Conservation (phyloP, 208 protist species). For the Crithidia fasciculata region DNA sequence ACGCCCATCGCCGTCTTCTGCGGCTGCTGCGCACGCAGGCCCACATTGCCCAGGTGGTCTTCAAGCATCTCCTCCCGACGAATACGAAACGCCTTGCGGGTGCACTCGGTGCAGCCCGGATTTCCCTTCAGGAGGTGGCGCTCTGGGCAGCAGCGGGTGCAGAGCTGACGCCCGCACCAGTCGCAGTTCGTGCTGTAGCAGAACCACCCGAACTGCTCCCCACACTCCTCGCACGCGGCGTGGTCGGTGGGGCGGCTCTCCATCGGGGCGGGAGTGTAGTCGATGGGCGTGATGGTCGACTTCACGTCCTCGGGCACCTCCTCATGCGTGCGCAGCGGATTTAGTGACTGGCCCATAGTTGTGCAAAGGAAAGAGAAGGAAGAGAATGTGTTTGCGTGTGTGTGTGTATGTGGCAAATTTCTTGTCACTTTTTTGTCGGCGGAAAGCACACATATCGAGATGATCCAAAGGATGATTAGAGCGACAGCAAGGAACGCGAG, state of each 20-base stretch:
- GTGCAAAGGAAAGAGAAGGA: conserved; percentile 12
- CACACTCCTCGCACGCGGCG: conserved; percentile 66
- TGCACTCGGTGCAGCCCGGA: conserved; percentile 75
- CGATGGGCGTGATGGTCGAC: conserved; percentile 63
- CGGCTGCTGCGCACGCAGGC: conserved; percentile 10
- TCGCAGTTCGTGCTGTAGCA: conserved; percentile 77
- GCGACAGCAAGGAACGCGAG: background rate
- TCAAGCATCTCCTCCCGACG: conserved; percentile 34
- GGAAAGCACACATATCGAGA: too few species aligned
- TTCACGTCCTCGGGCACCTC: conserved; percentile 78
- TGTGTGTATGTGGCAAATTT: too few species aligned
- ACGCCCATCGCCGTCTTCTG: background rate
- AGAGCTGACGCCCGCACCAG: conserved; percentile 81
- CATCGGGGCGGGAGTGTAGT: conserved; percentile 56
- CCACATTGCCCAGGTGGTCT: conserved; percentile 21
- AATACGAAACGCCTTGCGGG: conserved; percentile 48
- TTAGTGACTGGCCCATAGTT: conserved; percentile 70
- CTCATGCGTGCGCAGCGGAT: conserved; percentile 56
- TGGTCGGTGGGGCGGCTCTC: conserved; percentile 37
- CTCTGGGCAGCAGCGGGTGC: conserved; percentile 73
- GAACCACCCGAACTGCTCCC: conserved; percentile 70
- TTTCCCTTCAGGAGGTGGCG: conserved; percentile 69
- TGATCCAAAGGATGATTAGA: background rate
- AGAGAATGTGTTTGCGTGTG: background rate
- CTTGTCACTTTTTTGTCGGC: too few species aligned